A percentile compares a stretch with the other conserved stretches of the same genome.
Evolutionary conservation across 2,329 filamentous ascomycete genomes (phyloP).

Genomic region (Exophiala alcalophila): DNA sequence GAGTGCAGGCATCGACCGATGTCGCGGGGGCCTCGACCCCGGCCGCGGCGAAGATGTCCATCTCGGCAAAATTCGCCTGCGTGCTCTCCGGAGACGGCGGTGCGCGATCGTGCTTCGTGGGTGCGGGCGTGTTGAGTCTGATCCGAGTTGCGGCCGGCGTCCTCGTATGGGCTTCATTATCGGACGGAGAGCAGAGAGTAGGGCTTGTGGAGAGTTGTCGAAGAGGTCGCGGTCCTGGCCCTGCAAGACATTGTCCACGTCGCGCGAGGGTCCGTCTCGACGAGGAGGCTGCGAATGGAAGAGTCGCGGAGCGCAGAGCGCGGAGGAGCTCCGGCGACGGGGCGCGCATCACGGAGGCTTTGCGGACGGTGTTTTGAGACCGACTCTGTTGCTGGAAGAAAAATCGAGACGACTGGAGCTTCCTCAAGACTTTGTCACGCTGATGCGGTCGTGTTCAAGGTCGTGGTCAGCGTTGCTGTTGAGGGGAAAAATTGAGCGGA

Average conservation of each 20-base stretch:
- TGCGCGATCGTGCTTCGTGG: constrained; percentile 56
- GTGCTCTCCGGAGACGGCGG: constrained; percentile 60
- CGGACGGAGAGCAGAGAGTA: too few species aligned
- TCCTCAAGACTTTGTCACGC: too few species aligned
- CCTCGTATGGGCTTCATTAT: too few species aligned
- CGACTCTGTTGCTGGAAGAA: too few species aligned
- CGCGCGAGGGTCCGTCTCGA: not conserved
- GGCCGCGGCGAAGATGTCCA: constrained; percentile 75
- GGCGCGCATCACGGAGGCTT: constrained; percentile 25
- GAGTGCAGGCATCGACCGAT: constrained; percentile 75
- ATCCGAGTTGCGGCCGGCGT: too few species aligned
- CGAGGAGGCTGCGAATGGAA: not conserved
- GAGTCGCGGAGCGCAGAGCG: constrained; percentile 40
- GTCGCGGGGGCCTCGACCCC: constrained; percentile 77
- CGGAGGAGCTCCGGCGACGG: constrained; percentile 44
- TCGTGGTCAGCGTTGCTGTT: too few species aligned
- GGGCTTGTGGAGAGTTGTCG: constrained; percentile 19
- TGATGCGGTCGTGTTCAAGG: not conserved
- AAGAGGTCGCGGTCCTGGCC: not conserved
- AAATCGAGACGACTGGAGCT: not conserved
- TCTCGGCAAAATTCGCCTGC: constrained; percentile 67
- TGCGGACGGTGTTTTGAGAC: too few species aligned
- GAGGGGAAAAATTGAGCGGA: too few species aligned
- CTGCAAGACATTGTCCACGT: not conserved
- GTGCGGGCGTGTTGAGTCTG: constrained; percentile 31